Evolutionary conservation across 208 protist genomes (phyloP).

Genomic region (Trypanosoma congolense): DNA sequence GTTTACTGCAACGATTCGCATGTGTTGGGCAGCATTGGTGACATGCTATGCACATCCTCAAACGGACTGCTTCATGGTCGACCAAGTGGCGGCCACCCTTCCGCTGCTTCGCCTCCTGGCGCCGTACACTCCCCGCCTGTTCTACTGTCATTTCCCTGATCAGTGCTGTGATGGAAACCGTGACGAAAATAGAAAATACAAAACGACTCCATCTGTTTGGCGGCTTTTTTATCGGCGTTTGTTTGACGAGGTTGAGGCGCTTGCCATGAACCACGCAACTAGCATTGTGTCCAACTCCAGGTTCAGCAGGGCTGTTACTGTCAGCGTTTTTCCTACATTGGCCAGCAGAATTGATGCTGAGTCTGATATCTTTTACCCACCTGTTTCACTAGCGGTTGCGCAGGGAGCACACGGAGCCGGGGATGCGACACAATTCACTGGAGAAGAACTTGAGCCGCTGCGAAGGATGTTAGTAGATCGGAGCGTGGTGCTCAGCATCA

Average conservation of each 20-base stretch:
- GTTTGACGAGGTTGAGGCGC: slow-evolving; percentile 87
- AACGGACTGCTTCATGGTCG: slow-evolving; percentile 86
- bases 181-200: slow-evolving; percentile 34
- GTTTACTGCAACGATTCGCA: slow-evolving; percentile 87
- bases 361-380: slow-evolving; percentile 76
- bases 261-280: slow-evolving; percentile 42
- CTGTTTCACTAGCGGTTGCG: slow-evolving; percentile 26
- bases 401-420: not conserved
- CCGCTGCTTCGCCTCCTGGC: slow-evolving; percentile 62
- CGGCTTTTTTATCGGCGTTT: slow-evolving; percentile 78
- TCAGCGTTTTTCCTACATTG: slow-evolving; percentile 56
- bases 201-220: not conserved
- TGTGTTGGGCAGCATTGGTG: slow-evolving; percentile 61
- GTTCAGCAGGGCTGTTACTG: slow-evolving; percentile 49
- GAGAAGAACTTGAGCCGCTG: slow-evolving; percentile 8
- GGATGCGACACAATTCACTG: not conserved
- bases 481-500: slow-evolving; percentile 93
- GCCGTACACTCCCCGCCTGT: slow-evolving; percentile 79
- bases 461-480: slow-evolving; percentile 13
- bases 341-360: slow-evolving; percentile 24
- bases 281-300: slow-evolving; percentile 82
- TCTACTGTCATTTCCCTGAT: slow-evolving; percentile 99
- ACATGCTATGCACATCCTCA: slow-evolving; percentile 32
- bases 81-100: slow-evolving; percentile 92
- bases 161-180: slow-evolving; percentile 84